phyloP scores from a whole-genome alignment of 331 rosid species.

The Prunus yedoensis region DNA sequence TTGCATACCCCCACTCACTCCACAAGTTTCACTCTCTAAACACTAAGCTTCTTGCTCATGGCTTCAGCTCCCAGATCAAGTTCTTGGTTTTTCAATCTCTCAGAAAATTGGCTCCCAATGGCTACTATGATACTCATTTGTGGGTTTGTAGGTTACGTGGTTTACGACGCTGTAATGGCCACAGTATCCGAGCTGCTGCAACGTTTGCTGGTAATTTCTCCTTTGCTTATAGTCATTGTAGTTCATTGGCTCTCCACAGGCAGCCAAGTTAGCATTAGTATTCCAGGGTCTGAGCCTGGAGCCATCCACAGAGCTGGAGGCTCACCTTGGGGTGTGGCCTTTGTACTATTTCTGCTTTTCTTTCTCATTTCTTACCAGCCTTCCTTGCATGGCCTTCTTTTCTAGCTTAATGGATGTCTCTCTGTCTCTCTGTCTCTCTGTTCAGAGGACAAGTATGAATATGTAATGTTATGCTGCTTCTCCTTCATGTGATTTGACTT shows the following conservation, averaged over 20 bases:
- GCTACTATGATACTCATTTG: slow-evolving; percentile 35
- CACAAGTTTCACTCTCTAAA: no score
- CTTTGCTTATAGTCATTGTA: slow-evolving; percentile 52
- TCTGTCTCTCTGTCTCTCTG: background rate
- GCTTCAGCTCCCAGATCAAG: no score
- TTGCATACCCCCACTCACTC: no score
- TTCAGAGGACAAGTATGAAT: slow-evolving; percentile 1
- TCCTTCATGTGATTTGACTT: background rate
- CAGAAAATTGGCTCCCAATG: no score
- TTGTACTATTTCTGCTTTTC: slow-evolving; percentile 44
- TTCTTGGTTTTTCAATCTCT: no score
- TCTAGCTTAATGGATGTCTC: slow-evolving; percentile 20
- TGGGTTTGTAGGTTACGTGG: slow-evolving; percentile 46
- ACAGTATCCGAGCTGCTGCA: slow-evolving; percentile 65
- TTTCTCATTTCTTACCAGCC: slow-evolving; percentile 71
- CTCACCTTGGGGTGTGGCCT: slow-evolving; percentile 79
- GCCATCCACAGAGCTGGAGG: slow-evolving; percentile 72
- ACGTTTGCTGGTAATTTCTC: slow-evolving; percentile 63
- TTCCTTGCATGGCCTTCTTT: slow-evolving; percentile 45
- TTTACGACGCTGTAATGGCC: slow-evolving; percentile 65
- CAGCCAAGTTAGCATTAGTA: slow-evolving; percentile 49
- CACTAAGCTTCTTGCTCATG: no score
- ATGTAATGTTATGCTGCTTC: slow-evolving; percentile 2
- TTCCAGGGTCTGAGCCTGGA: slow-evolving; percentile 69
- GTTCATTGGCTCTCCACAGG: slow-evolving; percentile 77